Base-by-base conservation (phyloP, 345 rosid species). In the Firmiana major region DNA sequence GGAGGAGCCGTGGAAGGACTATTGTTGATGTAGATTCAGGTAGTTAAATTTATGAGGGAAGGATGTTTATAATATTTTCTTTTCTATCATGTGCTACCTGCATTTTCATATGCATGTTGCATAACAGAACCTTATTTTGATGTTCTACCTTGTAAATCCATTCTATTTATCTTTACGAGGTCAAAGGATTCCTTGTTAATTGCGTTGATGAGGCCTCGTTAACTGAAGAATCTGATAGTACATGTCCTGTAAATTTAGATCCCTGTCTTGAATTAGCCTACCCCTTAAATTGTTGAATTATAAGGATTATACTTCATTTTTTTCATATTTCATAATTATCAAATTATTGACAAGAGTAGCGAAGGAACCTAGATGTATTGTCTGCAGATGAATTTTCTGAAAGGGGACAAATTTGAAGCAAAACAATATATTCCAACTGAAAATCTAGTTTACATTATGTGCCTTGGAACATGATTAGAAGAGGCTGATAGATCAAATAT, bases 21-120 rank as follows among this genome's bases (percentile, higher is more conserved):
- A 40, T 75, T 40, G 89, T 89, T 74, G 97, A 90, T 86, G 83
- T 91, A 51, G 98, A 92, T 45, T 84, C 94, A 75, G 98, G 99
- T 93, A 78, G 75, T 24, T 42, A 53, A 75, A 53, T 31, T 68
- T 28, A 26, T 15, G 45, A 4, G 31, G n/a, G 24, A 31, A 57
- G 36, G 49, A 0, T 0, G 3, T 26, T 26, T 16, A 24, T 42
- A 59, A 26, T 13, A 22, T 45, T 7, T 31, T 28, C 40, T 19
- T 57, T 31, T 57, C 9, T 26, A 19, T 43, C 24, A 42, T 43
- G 54, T 74, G 12, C 24, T 24, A 17, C 4, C 9, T 59, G 38
- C 17, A 43, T 24, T 59, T 24, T 59, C 21, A 43, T 59, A 40
- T n/a, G 26, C 66, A 1, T 55, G 55, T 38, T 74, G 53, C 66